Conservation (phyloP, 345 rosid genomes). For the Erysimum cheiranthoides region DNA sequence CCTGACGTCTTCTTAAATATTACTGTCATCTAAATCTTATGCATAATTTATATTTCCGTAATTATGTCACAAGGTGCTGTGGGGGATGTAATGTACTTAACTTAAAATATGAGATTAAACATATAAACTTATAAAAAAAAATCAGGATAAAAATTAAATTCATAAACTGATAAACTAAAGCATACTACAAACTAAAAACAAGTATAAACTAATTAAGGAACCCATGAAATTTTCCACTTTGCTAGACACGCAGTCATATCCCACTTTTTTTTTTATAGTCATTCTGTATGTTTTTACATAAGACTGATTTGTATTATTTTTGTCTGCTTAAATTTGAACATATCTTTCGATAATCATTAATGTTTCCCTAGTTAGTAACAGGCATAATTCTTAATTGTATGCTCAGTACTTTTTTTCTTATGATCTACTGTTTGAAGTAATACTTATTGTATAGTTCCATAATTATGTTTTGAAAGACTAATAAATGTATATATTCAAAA, state of each 20-base stretch:
- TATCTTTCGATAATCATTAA: constrained; percentile 38
- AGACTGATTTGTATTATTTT: background rate
- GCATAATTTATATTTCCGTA: too few relatives aligned
- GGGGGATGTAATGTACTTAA: too few relatives aligned
- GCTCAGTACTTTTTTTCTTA: constrained; percentile 8
- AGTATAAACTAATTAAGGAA: too few relatives aligned
- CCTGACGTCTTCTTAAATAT: too few relatives aligned
- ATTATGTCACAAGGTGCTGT: too few relatives aligned
- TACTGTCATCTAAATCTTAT: too few relatives aligned
- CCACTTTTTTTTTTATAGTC: background rate
- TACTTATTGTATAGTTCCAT: background rate
- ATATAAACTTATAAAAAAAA: too few relatives aligned
- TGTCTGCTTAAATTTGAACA: constrained; percentile 30
- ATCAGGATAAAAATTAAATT: too few relatives aligned
- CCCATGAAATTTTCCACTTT: background rate
- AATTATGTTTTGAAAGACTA: background rate
- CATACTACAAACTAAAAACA: too few relatives aligned
- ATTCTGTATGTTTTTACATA: background rate
- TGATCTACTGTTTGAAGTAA: constrained; percentile 21
- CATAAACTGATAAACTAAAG: background rate
- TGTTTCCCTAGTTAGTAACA: constrained; percentile 38
- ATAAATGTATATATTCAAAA: background rate
- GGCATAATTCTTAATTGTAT: constrained; percentile 26
- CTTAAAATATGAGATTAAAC: too few relatives aligned
- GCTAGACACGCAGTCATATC: background rate